phyloP scores from a whole-genome alignment of 805 yeast genomes.

The Nakazawaea sp. region DNA sequence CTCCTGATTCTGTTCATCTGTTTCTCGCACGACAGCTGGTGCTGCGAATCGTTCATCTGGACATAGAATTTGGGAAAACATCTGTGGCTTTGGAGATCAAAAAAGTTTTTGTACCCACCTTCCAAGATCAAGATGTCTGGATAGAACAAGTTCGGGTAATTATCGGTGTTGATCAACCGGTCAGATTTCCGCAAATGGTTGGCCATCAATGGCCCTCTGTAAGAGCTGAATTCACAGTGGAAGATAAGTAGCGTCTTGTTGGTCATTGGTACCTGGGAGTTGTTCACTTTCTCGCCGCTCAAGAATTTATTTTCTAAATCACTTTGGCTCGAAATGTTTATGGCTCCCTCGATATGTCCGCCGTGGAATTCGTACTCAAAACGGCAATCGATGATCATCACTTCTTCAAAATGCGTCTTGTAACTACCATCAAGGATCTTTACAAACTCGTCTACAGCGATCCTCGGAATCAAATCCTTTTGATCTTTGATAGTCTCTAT shows the following conservation, averaged over 20 bases:
- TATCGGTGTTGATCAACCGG: slow-evolving; percentile 61
- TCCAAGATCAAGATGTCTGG: slow-evolving; percentile 87
- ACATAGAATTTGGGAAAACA: slow-evolving; percentile 79
- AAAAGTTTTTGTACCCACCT: slow-evolving; percentile 87
- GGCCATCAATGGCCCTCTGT: slow-evolving; percentile 94
- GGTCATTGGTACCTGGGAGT: slow-evolving; percentile 6
- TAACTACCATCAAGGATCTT: slow-evolving; percentile 49
- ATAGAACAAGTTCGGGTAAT: slow-evolving; percentile 75
- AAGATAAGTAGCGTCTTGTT: slow-evolving; percentile 57
- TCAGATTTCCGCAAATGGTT: slow-evolving; percentile 78
- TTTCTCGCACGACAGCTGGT: slow-evolving; percentile 35
- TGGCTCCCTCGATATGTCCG: slow-evolving; percentile 84
- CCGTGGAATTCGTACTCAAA: slow-evolving; percentile 90
- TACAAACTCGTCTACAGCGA: slow-evolving; percentile 50
- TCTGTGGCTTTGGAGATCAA: slow-evolving; percentile 43
- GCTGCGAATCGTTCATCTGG: slow-evolving; percentile 71
- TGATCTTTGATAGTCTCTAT: slow-evolving; percentile 36
- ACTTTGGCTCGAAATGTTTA: slow-evolving; percentile 66
- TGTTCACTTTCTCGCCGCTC: slow-evolving; percentile 12
- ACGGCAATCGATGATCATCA: slow-evolving; percentile 75
- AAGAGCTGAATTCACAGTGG: slow-evolving; percentile 92
- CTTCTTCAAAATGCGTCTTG: slow-evolving; percentile 43
- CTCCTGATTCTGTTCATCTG: slow-evolving; percentile 32
- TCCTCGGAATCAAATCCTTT: slow-evolving; percentile 65
- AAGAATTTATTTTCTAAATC: slow-evolving; percentile 57